A percentile compares a stretch with the other conserved stretches of the same genome.
phyloP scores from a whole-genome alignment of 1,284 basidiomycete genomes.

The Phylloboletellus chloephorus region DNA sequence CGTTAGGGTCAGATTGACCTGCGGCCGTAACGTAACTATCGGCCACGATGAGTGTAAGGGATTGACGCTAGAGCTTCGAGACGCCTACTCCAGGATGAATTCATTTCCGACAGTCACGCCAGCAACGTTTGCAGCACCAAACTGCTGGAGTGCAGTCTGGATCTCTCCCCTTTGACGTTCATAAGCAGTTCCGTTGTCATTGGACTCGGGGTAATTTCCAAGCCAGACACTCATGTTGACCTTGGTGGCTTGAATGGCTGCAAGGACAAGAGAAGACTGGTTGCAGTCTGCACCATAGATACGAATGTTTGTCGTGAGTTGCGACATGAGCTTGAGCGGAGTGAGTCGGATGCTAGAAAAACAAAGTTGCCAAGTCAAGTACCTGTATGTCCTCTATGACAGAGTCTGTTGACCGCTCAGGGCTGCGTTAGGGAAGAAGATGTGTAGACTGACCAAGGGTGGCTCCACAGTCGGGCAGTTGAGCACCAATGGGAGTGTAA shows the following conservation, averaged over 20 bases:
- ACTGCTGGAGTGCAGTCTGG: slow-evolving; percentile 65
- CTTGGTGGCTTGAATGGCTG: slow-evolving; percentile 84
- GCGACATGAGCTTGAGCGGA: slow-evolving; percentile 45
- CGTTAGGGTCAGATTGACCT: slow-evolving; percentile 43
- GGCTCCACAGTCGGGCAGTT: slow-evolving; percentile 47
- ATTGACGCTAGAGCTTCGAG: neutral
- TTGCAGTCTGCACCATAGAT: slow-evolving; percentile 59
- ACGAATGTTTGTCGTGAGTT: slow-evolving; percentile 52
- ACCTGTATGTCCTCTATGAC: slow-evolving; percentile 53
- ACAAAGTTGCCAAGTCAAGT: slow-evolving; percentile 1
- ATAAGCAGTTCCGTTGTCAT: slow-evolving; percentile 65
- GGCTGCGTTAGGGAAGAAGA: neutral
- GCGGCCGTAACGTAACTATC: slow-evolving; percentile 49
- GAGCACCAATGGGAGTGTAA: slow-evolving; percentile 60
- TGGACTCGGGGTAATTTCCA: slow-evolving; percentile 70
- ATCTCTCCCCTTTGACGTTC: slow-evolving; percentile 66
- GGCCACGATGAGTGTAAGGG: slow-evolving; percentile 6
- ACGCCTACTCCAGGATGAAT: slow-evolving; percentile 70
- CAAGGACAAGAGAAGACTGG: slow-evolving; percentile 54
- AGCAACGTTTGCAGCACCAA: slow-evolving; percentile 71
- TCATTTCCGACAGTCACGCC: slow-evolving; percentile 84
- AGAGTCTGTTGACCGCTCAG: slow-evolving; percentile 23
- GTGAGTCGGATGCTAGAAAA: slow-evolving; percentile 10
- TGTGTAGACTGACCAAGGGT: slow-evolving; percentile 36
- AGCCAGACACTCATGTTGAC: slow-evolving; percentile 83